Base-by-base conservation (phyloP, 208 protist genomes). In the Crithidia sp. region DNA sequence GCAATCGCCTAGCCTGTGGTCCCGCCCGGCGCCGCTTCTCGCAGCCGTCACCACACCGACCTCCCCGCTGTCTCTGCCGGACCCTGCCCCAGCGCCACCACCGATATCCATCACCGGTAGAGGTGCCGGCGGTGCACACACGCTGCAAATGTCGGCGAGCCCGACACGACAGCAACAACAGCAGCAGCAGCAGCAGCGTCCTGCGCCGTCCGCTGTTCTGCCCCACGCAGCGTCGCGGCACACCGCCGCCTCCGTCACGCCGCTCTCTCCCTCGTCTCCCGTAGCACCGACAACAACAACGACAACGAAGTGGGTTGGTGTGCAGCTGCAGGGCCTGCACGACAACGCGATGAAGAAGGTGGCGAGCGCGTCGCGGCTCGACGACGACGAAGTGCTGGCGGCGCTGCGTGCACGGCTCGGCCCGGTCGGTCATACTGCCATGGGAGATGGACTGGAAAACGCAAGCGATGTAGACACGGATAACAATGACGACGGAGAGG, bases 1-100 rank as follows among this genome's bases (percentile, higher is more conserved):
- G 41, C 53, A 59, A 13, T 61, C 65, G 8, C 65, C 65, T 2
- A 59, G 65, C 17, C 65, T 59, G 54, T 70, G 65, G 65, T 40
- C 65, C 17, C 65, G 65, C 12, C 65, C 65, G 2, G 7, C 10
- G 5, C 36, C 28, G 28, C 28, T 28, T 28, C 28, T 28, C 28
- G 28, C 53, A 40, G 41, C 53, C 1, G 47, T 53, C 5, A 61
- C 43, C 4, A 53, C 65, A 7, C 65, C 65, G 16, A 61, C 53
- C 9, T 61, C 53, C 0, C 65, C 65, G 4, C 41, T 52, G 5
- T 41, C 19, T 3, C 41, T 53, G 10, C 14, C 17, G 6, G 19
- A 49, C 3, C 7, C 53, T 10, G 28, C 52, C 39, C 0, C 53
- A 17, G 16, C 28, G 14, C 6, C 17, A 58, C 28, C 10, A 7